These are phyloP conservation scores for Baudoinia panamericana DNA, from an alignment of 495 filamentous ascomycete species.

Conservation along the genomic window DNA sequence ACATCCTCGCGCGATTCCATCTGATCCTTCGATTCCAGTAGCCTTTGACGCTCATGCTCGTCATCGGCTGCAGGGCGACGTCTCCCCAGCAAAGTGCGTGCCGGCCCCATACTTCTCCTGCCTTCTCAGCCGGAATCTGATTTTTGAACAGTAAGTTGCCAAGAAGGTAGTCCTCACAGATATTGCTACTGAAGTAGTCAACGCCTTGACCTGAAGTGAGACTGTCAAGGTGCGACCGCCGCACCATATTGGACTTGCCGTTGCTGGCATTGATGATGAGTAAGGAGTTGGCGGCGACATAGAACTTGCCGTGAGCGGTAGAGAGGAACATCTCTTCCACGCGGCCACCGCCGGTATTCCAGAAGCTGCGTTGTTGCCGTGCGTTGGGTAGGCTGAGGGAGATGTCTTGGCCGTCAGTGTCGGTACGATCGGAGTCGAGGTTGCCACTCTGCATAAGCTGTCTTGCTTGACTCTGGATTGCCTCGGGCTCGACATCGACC, in stretches of 20 bases:
- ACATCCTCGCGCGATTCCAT: constrained; percentile 91
- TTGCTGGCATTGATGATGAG: constrained; percentile 84
- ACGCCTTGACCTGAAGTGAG: constrained; percentile 61
- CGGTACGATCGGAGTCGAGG: constrained; percentile 3
- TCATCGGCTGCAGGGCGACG: constrained; percentile 78
- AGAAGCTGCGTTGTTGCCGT: constrained; percentile 11
- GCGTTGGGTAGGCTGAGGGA: constrained; percentile 1
- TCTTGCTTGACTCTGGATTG: constrained; percentile 4
- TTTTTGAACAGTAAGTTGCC: constrained; percentile 79
- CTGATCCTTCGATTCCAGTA: constrained; percentile 75
- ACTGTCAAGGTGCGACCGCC: constrained; percentile 72
- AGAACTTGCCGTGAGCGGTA: constrained; percentile 93
- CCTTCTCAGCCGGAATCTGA: constrained; percentile 31
- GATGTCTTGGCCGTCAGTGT: background rate
- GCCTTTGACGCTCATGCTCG: constrained; percentile 59
- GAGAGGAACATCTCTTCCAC: constrained; percentile 92
- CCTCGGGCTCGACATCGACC: constrained; percentile 41
- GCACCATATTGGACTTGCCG: constrained; percentile 97
- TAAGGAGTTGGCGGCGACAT: constrained; percentile 92
- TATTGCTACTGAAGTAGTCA: constrained; percentile 86
- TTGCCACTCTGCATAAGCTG: too few species aligned
- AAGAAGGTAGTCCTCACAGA: constrained; percentile 96
- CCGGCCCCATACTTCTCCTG: constrained; percentile 44
- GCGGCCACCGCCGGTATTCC: constrained; percentile 53
- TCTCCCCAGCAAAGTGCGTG: constrained; percentile 78